These are phyloP conservation scores for Comarum palustre DNA, from an alignment of 306 rosid species.

Conservation along the genomic window DNA sequence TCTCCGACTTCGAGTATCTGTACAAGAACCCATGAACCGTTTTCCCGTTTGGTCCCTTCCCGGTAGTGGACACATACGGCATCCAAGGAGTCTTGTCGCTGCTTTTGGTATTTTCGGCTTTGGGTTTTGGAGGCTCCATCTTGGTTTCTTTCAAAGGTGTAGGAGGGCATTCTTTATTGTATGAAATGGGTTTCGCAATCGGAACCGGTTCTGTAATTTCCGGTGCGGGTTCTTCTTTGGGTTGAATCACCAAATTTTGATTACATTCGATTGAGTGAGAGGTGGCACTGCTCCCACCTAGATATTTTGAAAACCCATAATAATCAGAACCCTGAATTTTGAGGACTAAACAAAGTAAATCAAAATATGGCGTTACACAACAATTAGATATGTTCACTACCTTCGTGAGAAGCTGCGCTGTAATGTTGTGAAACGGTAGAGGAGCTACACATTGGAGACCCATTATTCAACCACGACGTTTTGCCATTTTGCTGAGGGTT, in stretches of 20 bases:
- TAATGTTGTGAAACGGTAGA: conserved; percentile 44
- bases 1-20: conserved; percentile 55
- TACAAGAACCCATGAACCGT: conserved; percentile 58
- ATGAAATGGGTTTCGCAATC: conserved; percentile 7
- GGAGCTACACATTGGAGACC: conserved; percentile 50
- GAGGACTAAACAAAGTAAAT: not conserved
- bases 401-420: conserved; percentile 53
- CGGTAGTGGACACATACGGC: conserved; percentile 73
- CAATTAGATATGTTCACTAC: conserved; percentile 22
- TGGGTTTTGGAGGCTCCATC: conserved; percentile 42
- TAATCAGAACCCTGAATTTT: not conserved
- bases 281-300: conserved; percentile 54
- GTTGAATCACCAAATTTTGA: not conserved
- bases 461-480: conserved; percentile 29
- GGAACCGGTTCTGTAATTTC: conserved; percentile 11
- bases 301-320: not conserved
- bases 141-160: conserved; percentile 22
- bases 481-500: conserved; percentile 9
- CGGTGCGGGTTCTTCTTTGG: conserved; percentile 19
- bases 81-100: conserved; percentile 3
- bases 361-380: not conserved
- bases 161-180: conserved; percentile 4
- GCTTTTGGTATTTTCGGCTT: not conserved
- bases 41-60: conserved; percentile 64
- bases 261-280: conserved; percentile 21